Conservation (phyloP, 441 rosid genomes). For the Adansonia gregorii region DNA sequence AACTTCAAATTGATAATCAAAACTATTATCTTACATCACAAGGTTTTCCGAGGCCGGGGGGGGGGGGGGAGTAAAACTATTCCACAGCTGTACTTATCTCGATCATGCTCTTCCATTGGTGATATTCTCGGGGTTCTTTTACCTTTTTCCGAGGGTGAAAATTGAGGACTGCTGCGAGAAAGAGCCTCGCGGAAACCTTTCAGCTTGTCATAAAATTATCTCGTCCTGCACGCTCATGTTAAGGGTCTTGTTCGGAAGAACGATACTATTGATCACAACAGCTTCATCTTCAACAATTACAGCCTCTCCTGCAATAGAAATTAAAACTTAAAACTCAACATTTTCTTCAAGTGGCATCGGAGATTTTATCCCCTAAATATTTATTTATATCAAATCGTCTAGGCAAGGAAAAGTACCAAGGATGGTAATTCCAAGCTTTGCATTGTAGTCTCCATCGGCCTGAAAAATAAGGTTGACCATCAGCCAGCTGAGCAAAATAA, state of each 20-base stretch:
- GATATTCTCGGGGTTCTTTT: not conserved
- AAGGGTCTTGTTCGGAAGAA: conserved; percentile 71
- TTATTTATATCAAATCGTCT: not conserved
- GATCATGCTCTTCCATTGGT: not conserved
- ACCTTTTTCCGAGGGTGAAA: not conserved
- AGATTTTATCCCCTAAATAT: conserved; percentile 5
- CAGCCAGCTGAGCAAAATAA: not conserved
- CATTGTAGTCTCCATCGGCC: conserved; percentile 73
- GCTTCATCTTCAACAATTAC: conserved; percentile 79
- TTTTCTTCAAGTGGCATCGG: not conserved
- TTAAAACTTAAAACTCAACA: not conserved
- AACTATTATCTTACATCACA: not conserved
- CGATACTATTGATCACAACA: conserved; percentile 68
- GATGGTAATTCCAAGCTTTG: conserved; percentile 73
- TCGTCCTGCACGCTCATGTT: conserved; percentile 65
- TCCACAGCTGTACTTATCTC: not conserved
- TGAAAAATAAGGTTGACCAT: conserved; percentile 32
- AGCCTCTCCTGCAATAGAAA: conserved; percentile 57
- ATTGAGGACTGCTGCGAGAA: not conserved
- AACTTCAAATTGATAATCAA: not conserved
- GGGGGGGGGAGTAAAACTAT: not conserved
- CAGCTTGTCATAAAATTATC: conserved; percentile 52
- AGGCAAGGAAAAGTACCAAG: conserved; percentile 49
- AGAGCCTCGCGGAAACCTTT: not conserved
- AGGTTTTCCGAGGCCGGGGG: not conserved